A percentile compares a stretch with the other conserved stretches of the same genome.
These are phyloP conservation scores for Arthrobotrys entomopaga DNA, from an alignment of 2,329 filamentous ascomycete species.

Conservation along the genomic window DNA sequence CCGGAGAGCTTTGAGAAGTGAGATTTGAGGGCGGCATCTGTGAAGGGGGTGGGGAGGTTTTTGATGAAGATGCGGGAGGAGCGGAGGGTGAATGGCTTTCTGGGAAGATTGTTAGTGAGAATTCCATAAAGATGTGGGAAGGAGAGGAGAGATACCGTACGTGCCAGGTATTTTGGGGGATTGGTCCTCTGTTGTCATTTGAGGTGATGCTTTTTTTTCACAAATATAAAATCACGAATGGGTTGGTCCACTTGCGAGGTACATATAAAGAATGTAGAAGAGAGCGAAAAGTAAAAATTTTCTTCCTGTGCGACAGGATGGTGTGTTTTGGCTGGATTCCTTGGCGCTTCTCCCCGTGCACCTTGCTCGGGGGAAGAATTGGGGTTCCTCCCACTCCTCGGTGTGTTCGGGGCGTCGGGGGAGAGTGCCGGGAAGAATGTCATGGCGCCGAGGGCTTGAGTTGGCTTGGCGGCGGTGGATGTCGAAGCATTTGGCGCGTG, in stretches of 20 bases:
- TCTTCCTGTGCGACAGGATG: not conserved
- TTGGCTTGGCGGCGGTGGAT: constrained; percentile 25
- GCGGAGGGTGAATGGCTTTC: constrained; percentile 36
- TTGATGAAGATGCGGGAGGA: constrained; percentile 80
- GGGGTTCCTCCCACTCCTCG: no score
- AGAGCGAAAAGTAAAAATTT: constrained; percentile 30
- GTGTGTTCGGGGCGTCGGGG: no score
- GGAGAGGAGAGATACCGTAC: constrained; percentile 33
- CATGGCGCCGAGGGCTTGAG: constrained; percentile 48
- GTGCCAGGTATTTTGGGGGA: constrained; percentile 36
- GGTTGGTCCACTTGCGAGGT: not conserved
- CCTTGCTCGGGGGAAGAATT: no score
- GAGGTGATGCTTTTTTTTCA: not conserved
- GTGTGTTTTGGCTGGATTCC: no score
- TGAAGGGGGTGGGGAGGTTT: constrained; percentile 79
- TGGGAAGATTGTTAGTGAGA: constrained; percentile 37
- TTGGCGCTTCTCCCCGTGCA: no score
- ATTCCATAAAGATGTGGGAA: constrained; percentile 31
- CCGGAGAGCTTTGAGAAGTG: constrained; percentile 78
- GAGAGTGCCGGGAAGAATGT: no score
- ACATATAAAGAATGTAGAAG: not conserved
- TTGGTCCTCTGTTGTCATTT: constrained; percentile 33
- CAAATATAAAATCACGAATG: not conserved
- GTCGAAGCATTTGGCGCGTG: constrained; percentile 23
- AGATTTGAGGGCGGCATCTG: constrained; percentile 84